Conservation (phyloP, 2,329 filamentous ascomycete species). For the Ascochyta clinopodiicola region DNA sequence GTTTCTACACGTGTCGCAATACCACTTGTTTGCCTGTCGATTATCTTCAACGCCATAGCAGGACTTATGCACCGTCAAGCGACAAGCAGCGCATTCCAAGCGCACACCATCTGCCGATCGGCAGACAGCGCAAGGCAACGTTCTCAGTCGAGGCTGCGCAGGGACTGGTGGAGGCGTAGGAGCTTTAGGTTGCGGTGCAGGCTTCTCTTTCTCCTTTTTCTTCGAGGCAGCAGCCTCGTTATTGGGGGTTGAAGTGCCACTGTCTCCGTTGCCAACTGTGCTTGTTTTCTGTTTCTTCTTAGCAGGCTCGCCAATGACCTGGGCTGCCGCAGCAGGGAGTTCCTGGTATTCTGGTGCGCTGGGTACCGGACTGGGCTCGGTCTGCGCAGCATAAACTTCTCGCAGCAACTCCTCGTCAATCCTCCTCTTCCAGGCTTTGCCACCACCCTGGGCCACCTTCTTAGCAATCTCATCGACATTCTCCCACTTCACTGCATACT, state of each 20-base stretch:
- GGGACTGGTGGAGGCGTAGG: constrained; percentile 69
- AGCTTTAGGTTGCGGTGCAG: constrained; percentile 55
- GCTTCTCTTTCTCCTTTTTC: constrained; percentile 49
- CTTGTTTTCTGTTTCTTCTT: constrained; percentile 67
- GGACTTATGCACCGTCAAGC: constrained; percentile 85
- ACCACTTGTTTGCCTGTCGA: constrained; percentile 77
- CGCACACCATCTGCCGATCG: constrained; percentile 65
- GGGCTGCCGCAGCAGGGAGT: constrained; percentile 30
- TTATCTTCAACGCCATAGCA: constrained; percentile 87
- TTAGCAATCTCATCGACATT: constrained; percentile 89
- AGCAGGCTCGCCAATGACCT: constrained; percentile 54
- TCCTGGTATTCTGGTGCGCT: constrained; percentile 39
- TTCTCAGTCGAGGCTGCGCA: constrained; percentile 78
- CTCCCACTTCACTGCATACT: constrained; percentile 96
- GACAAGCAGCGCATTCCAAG: constrained; percentile 84
- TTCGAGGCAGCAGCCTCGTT: constrained; percentile 51
- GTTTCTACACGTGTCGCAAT: constrained; percentile 94
- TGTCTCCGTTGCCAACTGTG: constrained; percentile 54
- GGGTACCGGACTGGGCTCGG: constrained; percentile 36
- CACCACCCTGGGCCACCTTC: constrained; percentile 80
- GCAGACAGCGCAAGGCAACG: constrained; percentile 86
- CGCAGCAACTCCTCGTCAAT: constrained; percentile 92
- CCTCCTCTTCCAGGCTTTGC: constrained; percentile 83
- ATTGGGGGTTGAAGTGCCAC: constrained; percentile 52
- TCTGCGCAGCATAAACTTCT: constrained; percentile 58